These are phyloP conservation scores for Dioscorea alata DNA, from an alignment of 106 monocot species.

Conservation along the genomic window DNA sequence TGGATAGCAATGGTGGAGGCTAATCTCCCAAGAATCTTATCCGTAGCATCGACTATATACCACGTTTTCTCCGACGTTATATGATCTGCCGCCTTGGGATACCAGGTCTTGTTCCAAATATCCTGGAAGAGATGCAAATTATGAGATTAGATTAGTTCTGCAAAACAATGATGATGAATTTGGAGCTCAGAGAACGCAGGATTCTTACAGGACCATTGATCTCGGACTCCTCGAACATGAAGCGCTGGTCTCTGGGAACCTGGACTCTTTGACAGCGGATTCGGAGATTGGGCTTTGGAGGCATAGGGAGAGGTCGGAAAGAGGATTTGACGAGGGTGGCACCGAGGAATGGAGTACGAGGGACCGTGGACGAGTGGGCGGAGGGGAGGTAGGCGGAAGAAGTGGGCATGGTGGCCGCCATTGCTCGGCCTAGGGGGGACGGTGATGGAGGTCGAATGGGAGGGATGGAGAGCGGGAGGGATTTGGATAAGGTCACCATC, in stretches of 20 bases:
- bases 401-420: conserved; percentile 3
- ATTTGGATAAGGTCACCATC: neutral
- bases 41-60: conserved; percentile 94
- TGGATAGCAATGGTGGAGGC: conserved; percentile 87
- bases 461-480: neutral
- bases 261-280: conserved; percentile 22
- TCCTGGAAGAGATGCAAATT: conserved; percentile 33
- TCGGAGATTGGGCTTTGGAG: neutral
- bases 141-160: neutral
- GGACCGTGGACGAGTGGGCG: neutral
- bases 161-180: neutral
- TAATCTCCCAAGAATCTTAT: conserved; percentile 76
- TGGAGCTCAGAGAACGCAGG: neutral
- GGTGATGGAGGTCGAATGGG: neutral
- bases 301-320: neutral
- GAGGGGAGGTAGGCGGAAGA: neutral
- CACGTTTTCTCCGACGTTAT: conserved; percentile 79
- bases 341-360: neutral
- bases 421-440: neutral
- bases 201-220: conserved; percentile 66
- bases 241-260: conserved; percentile 44
- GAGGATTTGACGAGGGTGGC: conserved; percentile 2
- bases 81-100: conserved; percentile 92
- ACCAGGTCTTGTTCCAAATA: conserved; percentile 97
- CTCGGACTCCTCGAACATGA: conserved; percentile 83